These are phyloP conservation scores for Gliomastix tumulicola DNA, from an alignment of 2,329 filamentous ascomycete species.

Conservation along the genomic window DNA sequence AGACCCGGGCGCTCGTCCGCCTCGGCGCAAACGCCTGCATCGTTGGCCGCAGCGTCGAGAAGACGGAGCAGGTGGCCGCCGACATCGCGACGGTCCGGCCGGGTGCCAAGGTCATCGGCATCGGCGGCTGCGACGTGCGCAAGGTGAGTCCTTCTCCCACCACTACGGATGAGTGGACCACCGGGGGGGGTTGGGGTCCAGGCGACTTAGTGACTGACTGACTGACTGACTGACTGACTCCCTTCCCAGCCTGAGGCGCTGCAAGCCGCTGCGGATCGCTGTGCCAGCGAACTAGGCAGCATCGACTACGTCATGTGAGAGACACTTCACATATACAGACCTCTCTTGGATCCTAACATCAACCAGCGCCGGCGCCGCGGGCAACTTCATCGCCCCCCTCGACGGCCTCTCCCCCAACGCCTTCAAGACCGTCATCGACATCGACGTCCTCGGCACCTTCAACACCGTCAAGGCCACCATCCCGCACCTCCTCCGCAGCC, in stretches of 20 bases:
- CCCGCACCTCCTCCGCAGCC: slow-evolving; percentile 71
- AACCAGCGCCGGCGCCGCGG: slow-evolving; percentile 81
- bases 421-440: slow-evolving; percentile 93
- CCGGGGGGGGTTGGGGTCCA: too few species aligned
- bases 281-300: slow-evolving; percentile 72
- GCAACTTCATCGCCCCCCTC: slow-evolving; percentile 89
- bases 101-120: slow-evolving; percentile 79
- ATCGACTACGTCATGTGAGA: slow-evolving; percentile 89
- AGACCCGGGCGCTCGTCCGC: slow-evolving; percentile 84
- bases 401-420: slow-evolving; percentile 77
- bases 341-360: slow-evolving; percentile 1
- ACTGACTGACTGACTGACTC: background rate
- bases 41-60: slow-evolving; percentile 80
- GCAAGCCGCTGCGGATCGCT: slow-evolving; percentile 68
- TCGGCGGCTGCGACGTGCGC: slow-evolving; percentile 75
- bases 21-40: slow-evolving; percentile 93
- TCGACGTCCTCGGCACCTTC: slow-evolving; percentile 88
- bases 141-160: slow-evolving; percentile 52
- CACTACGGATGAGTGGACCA: too few species aligned
- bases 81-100: slow-evolving; percentile 74
- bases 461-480: slow-evolving; percentile 92
- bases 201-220: too few species aligned
- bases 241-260: slow-evolving; percentile 49
- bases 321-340: background rate
- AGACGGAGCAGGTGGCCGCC: slow-evolving; percentile 73